Conservation (phyloP, 192 early-diverging fungal genomes). For the Coemansia sp. region DNA sequence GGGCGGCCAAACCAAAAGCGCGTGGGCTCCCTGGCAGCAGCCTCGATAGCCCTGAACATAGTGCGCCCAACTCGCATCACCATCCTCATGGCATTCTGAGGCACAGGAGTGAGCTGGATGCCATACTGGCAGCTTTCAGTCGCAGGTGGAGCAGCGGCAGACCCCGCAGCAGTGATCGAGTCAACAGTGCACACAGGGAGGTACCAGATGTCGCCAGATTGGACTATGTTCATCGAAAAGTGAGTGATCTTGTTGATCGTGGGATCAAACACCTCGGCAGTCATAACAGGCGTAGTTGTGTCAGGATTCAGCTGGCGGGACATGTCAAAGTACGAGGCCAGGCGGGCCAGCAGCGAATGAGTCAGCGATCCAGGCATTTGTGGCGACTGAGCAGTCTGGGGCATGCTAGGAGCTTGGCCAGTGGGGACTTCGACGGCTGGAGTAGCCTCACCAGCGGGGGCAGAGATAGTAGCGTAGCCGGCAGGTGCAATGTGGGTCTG, state of each 20-base stretch:
- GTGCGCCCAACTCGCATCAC: constrained; percentile 3
- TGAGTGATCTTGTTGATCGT: constrained; percentile 24
- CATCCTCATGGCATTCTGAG: constrained; percentile 11
- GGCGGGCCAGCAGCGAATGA: constrained; percentile 10
- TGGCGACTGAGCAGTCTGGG: neutral
- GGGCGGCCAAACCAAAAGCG: neutral
- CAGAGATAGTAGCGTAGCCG: neutral
- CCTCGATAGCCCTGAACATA: neutral
- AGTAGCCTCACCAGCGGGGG: neutral
- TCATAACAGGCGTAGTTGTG: neutral
- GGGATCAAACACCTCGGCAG: constrained; percentile 18
- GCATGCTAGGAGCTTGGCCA: neutral
- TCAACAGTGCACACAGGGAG: constrained; percentile 31
- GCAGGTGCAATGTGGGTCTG: neutral
- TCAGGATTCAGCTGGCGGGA: neutral
- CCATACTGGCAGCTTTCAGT: constrained; percentile 16
- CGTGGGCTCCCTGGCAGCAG: neutral
- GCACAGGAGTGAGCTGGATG: constrained; percentile 21
- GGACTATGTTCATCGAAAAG: constrained; percentile 15
- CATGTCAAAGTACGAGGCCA: constrained; percentile 26
- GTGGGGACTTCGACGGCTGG: neutral
- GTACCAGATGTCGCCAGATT: constrained; percentile 18
- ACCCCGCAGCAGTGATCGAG: constrained; percentile 9
- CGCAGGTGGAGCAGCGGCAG: neutral
- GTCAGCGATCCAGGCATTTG: constrained; percentile 1